These are phyloP conservation scores for Strigomonas culicis DNA, from an alignment of 208 protist genomes.

Conservation along the genomic window DNA sequence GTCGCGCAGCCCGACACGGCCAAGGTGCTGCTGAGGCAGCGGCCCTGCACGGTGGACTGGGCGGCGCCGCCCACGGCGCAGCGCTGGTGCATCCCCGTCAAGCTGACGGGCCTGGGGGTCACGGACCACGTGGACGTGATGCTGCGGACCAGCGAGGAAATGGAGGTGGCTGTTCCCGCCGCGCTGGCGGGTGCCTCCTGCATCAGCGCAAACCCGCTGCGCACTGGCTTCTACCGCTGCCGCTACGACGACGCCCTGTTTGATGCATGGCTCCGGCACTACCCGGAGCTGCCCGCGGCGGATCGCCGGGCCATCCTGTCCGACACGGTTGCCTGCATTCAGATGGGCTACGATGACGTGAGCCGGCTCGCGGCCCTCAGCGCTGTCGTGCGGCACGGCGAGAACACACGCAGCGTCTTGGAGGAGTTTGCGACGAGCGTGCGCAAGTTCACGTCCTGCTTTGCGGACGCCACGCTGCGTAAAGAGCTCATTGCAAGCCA, in stretches of 20 bases:
- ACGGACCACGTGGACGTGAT: constrained; percentile 35
- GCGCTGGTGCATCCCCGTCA: constrained; percentile 71
- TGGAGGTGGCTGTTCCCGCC: constrained; percentile 42
- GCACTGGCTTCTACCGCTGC: constrained; percentile 84
- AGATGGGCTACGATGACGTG: constrained; percentile 74
- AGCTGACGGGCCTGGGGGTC: constrained; percentile 19
- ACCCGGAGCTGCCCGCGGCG: constrained; percentile 30
- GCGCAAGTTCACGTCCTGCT: constrained; percentile 26
- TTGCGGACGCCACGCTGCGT: constrained; percentile 32
- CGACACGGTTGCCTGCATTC: constrained; percentile 64
- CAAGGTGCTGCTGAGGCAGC: constrained; percentile 48
- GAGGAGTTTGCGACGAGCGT: constrained; percentile 41
- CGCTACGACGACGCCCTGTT: constrained; percentile 74
- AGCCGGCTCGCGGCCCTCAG: constrained; percentile 36
- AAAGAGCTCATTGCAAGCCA: constrained; percentile 21
- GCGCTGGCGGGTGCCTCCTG: constrained; percentile 27
- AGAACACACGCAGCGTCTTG: constrained; percentile 54
- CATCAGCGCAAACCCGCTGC: constrained; percentile 69
- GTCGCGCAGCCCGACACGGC: constrained; percentile 28
- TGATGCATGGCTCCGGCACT: constrained; percentile 37
- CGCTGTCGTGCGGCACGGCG: constrained; percentile 30
- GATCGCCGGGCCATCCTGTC: constrained; percentile 66
- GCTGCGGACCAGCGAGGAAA: constrained; percentile 37
- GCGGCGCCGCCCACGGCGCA: constrained; percentile 19
- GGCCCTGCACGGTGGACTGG: constrained; percentile 61